Evolutionary conservation across 2,329 filamentous ascomycete species (phyloP).

Genomic region (Epicoccum nigrum): DNA sequence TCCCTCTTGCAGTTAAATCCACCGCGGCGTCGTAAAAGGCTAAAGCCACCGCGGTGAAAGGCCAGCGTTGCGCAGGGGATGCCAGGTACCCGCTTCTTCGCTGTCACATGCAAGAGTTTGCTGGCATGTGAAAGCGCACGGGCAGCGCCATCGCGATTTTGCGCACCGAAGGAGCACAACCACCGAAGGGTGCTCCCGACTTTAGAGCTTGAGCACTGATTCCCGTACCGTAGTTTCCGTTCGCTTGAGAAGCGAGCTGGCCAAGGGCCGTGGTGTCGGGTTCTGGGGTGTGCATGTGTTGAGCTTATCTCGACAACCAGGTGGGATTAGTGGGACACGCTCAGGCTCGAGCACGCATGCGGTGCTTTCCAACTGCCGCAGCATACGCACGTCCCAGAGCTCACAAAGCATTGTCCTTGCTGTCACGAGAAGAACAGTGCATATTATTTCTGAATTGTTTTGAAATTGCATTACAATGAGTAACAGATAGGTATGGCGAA

Average conservation of each 20-base stretch:
- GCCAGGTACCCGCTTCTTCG: conserved; percentile 12
- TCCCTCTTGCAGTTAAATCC: conserved; percentile 17
- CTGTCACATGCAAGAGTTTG: conserved; percentile 16
- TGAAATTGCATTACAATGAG: conserved; percentile 15
- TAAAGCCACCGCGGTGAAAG: conserved; percentile 19
- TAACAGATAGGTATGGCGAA: conserved; percentile 11
- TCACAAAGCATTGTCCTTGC: neutral
- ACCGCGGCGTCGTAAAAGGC: conserved; percentile 12
- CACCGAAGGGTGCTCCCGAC: conserved; percentile 14
- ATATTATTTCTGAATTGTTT: neutral
- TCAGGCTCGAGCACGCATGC: conserved; percentile 8
- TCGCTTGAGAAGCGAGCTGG: conserved; percentile 20
- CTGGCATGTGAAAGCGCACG: conserved; percentile 18
- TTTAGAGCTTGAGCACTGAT: conserved; percentile 20
- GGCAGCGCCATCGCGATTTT: conserved; percentile 16
- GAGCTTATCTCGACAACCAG: conserved; percentile 19
- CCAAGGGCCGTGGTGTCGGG: conserved; percentile 16
- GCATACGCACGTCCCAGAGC: neutral
- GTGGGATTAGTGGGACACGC: conserved; percentile 6
- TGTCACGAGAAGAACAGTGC: neutral
- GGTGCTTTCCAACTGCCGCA: neutral
- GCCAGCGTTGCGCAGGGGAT: conserved; percentile 3
- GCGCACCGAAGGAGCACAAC: conserved; percentile 7
- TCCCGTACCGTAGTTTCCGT: conserved; percentile 21
- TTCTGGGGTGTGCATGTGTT: conserved; percentile 19